Evolutionary conservation across 2,329 filamentous ascomycete genomes (phyloP).

Genomic region (Fusarium sp.): DNA sequence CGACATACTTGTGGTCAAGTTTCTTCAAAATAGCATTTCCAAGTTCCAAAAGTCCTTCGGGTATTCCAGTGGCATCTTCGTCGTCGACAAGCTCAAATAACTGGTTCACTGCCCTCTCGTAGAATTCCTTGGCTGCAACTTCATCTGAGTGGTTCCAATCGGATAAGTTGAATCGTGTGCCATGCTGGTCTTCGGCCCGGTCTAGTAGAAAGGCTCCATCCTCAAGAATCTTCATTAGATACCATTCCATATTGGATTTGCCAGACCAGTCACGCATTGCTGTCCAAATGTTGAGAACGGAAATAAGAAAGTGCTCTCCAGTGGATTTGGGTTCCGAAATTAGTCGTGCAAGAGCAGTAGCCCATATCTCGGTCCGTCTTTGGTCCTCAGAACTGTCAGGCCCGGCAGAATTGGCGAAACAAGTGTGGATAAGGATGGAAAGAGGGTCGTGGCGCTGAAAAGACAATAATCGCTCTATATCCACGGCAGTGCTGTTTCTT

Average conservation of each 20-base stretch:
- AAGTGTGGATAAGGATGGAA: slow-evolving; percentile 87
- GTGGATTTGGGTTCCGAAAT: slow-evolving; percentile 83
- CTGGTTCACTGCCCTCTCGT: slow-evolving; percentile 82
- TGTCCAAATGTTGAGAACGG: slow-evolving; percentile 90
- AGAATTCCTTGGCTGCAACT: slow-evolving; percentile 89
- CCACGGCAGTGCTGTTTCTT: slow-evolving; percentile 64
- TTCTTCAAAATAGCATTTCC: slow-evolving; percentile 87
- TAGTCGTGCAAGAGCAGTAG: slow-evolving; percentile 85
- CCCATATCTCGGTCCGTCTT: slow-evolving; percentile 88
- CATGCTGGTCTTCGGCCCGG: slow-evolving; percentile 83
- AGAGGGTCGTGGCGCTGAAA: slow-evolving; percentile 92
- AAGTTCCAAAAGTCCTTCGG: slow-evolving; percentile 86
- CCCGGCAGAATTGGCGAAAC: slow-evolving; percentile 88
- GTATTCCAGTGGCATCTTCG: slow-evolving; percentile 86
- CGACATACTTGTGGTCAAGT: slow-evolving; percentile 79
- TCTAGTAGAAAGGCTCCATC: slow-evolving; percentile 93
- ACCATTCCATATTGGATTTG: slow-evolving; percentile 91
- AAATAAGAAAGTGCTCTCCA: slow-evolving; percentile 84
- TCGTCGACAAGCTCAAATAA: slow-evolving; percentile 91
- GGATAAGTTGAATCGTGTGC: slow-evolving; percentile 78
- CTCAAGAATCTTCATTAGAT: slow-evolving; percentile 94
- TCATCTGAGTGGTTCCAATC: slow-evolving; percentile 84
- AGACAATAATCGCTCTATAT: slow-evolving; percentile 86
- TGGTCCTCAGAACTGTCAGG: slow-evolving; percentile 86
- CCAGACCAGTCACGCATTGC: slow-evolving; percentile 91